Conservation (phyloP, 371 early-diverging fungal genomes). For the Mortierella sp. region DNA sequence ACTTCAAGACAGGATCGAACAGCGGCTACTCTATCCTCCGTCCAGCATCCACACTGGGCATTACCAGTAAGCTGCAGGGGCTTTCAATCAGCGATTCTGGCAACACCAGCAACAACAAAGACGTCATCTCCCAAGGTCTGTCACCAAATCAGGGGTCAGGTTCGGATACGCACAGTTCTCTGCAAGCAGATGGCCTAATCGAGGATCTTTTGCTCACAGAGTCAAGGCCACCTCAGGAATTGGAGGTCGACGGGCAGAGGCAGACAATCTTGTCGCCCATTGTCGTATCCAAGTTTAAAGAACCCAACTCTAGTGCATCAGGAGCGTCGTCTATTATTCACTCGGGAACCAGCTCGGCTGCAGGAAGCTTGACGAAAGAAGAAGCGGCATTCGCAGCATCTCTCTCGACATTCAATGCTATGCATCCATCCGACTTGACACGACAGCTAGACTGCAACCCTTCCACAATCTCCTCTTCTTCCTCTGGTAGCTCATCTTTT, state of each 20-base stretch:
- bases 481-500: background rate
- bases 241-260: slow-evolving; percentile 11
- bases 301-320: background rate
- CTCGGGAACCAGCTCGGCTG: background rate
- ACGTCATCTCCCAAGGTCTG: background rate
- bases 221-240: background rate
- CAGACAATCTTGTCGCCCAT: slow-evolving; percentile 37
- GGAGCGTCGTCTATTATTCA: background rate
- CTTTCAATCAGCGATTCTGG: slow-evolving; percentile 20
- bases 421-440: background rate
- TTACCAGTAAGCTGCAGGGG: slow-evolving; percentile 19
- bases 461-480: background rate
- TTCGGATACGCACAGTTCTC: background rate
- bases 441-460: background rate
- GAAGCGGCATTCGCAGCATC: background rate
- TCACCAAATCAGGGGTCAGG: background rate
- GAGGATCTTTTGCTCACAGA: slow-evolving; percentile 34
- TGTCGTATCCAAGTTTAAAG: slow-evolving; percentile 19
- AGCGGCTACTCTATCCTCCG: slow-evolving; percentile 8
- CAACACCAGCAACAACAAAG: slow-evolving; percentile 4
- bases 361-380: slow-evolving; percentile 2
- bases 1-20: slow-evolving; percentile 1
- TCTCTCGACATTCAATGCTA: background rate
- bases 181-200: slow-evolving; percentile 5
- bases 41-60: slow-evolving; percentile 27